Percentiles rank a stretch among this genome's conserved stretches.
phyloP scores from a whole-genome alignment of 1,284 basidiomycete genomes.

The Kwoniella shivajii region DNA sequence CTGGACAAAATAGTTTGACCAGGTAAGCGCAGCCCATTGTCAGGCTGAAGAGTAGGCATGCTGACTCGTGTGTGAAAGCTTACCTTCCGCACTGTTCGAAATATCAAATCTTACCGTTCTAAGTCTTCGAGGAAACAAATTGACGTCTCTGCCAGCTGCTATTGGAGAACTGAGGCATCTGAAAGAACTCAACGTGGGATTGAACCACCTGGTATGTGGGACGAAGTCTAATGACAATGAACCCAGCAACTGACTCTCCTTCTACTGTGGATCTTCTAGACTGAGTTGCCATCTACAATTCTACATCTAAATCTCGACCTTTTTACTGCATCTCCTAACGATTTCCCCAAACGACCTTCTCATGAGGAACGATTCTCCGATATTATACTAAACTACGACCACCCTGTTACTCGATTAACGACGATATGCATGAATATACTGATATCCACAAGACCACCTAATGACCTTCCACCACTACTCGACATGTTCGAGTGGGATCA shows the following conservation, averaged over 20 bases:
- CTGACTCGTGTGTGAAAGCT: constrained; percentile 32
- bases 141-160: constrained; percentile 47
- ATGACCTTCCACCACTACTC: constrained; percentile 44
- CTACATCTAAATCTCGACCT: constrained; percentile 36
- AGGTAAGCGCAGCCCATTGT: constrained; percentile 26
- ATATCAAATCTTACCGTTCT: constrained; percentile 47
- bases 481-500: constrained; percentile 42
- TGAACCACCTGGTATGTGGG: constrained; percentile 50
- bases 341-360: constrained; percentile 13
- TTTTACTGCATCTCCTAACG: constrained; percentile 36
- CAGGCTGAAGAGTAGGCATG: neutral
- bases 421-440: constrained; percentile 42
- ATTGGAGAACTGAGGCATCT: constrained; percentile 48
- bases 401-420: constrained; percentile 31
- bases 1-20: constrained; percentile 36
- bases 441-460: constrained; percentile 39
- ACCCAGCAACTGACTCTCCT: neutral
- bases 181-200: constrained; percentile 50
- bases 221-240: no score
- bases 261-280: no score
- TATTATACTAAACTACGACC: constrained; percentile 18
- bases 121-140: constrained; percentile 42
- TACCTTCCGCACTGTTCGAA: constrained; percentile 52
- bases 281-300: constrained; percentile 49
- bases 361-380: constrained; percentile 20